Conservation (phyloP, 78 protist genomes). For the Acrasis kona region DNA sequence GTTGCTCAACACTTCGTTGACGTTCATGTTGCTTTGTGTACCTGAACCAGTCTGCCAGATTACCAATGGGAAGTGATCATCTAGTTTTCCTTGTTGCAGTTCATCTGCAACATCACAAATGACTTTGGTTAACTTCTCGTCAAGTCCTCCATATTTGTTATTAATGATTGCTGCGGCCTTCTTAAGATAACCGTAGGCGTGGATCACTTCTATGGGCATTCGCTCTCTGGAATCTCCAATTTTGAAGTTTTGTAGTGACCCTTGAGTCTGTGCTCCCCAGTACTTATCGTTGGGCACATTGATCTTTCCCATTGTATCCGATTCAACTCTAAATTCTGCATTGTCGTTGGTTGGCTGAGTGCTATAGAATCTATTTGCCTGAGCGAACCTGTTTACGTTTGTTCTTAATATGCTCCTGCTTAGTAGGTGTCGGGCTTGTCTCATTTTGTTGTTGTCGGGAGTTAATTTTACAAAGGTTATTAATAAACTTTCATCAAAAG, state of each 20-base stretch:
- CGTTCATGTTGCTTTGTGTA: conserved; percentile 93
- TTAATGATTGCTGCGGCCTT: conserved; percentile 70
- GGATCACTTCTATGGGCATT: conserved; percentile 61
- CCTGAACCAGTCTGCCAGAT: conserved; percentile 92
- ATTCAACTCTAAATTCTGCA: conserved; percentile 26
- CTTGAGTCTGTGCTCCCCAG: conserved; percentile 87
- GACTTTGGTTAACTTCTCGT: conserved; percentile 13
- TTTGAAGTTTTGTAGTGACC: conserved; percentile 70
- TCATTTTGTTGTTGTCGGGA: too few relatives aligned
- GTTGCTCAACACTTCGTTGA: conserved; percentile 55
- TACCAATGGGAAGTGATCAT: conserved; percentile 84
- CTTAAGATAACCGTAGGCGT: conserved; percentile 80
- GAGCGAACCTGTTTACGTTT: too few relatives aligned
- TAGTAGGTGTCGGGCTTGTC: too few relatives aligned
- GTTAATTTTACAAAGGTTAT: too few relatives aligned
- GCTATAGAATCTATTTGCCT: too few relatives aligned
- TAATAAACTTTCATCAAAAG: too few relatives aligned
- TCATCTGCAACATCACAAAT: neutral
- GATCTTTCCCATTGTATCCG: conserved; percentile 66
- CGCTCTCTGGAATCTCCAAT: conserved; percentile 59
- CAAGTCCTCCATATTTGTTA: neutral
- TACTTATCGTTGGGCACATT: conserved; percentile 43
- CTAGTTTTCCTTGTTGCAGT: conserved; percentile 41
- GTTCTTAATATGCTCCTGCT: too few relatives aligned
- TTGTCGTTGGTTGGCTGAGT: too few relatives aligned